A percentile compares a stretch with the other conserved stretches of the same genome.
phyloP scores from a whole-genome alignment of 2,329 filamentous ascomycete species.

The Penicillium vulpinum region DNA sequence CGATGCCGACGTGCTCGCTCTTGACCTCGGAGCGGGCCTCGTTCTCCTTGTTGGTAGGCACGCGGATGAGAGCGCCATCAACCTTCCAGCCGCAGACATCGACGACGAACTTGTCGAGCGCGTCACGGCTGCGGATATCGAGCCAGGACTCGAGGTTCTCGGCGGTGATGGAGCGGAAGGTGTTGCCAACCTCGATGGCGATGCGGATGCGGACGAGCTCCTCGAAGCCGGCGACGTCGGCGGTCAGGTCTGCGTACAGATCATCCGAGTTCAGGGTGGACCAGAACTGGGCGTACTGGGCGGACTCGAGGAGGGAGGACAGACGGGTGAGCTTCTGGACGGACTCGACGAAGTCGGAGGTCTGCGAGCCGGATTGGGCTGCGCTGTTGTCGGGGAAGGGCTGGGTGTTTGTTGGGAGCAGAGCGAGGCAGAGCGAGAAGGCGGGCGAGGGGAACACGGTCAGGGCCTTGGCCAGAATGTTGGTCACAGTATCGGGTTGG shows the following conservation, averaged over 20 bases:
- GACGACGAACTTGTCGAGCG: constrained; percentile 73
- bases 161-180: constrained; percentile 71
- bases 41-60: constrained; percentile 94
- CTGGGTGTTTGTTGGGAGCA: constrained; percentile 82
- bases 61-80: constrained; percentile 63
- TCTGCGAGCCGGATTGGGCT: constrained; percentile 42
- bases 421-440: constrained; percentile 90
- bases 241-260: constrained; percentile 90
- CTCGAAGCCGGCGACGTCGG: constrained; percentile 93
- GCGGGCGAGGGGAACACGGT: constrained; percentile 96
- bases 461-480: constrained; percentile 96
- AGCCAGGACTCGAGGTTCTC: constrained; percentile 73
- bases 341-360: constrained; percentile 71
- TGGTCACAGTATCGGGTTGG: constrained; percentile 96
- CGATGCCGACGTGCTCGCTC: constrained; percentile 76
- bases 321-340: constrained; percentile 82
- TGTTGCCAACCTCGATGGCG: constrained; percentile 79
- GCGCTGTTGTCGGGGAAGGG: constrained; percentile 57
- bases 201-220: constrained; percentile 89
- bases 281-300: constrained; percentile 93
- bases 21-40: constrained; percentile 96
- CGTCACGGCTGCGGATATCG: constrained; percentile 64
- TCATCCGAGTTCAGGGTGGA: constrained; percentile 88
- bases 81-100: constrained; percentile 87
- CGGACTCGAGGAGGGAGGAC: constrained; percentile 83